Evolutionary conservation across 2,329 filamentous ascomycete species (phyloP), one percentile per base, ranked within the genome.

Genomic region (Daldinia eschscholtzii): DNA sequence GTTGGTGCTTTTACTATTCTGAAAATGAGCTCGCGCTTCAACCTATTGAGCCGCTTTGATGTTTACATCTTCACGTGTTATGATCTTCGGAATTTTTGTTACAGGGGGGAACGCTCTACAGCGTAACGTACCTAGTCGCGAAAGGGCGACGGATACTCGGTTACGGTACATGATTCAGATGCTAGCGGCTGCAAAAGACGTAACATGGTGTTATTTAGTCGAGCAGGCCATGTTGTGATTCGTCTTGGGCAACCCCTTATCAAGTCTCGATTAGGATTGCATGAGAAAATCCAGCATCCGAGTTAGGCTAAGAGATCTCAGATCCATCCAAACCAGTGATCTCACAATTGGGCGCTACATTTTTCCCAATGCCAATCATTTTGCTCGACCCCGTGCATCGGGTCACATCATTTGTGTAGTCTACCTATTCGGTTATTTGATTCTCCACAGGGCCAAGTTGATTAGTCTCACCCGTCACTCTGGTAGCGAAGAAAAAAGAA

Each of bases 391-490:
- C 67, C 55, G 63, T 63, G 67, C 61, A 55, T 64, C 58, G 59
- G 70, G 68, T 72, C 64, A 67, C 65, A 72, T 72, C 68, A 72
- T 52, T 63, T 63, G 61, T 65, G 44, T 63, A 61, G 61, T 64
- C 57, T 71, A 61, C 66, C 57, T 69, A 39, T 70, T 71, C 68
- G 68, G 65, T 64, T 70, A 65, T 68, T 68, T 64, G 42, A 64
- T 67, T 67, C 70, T 68, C 70, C 70, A 71, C 70, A 71, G 70
- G 62, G 59, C 68, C 65, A 68, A 72, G 64, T 68, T 68, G 63
- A 69, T 68, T 72, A 72, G 70, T 68, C 65, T 72, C 68, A 67
- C 70, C 70, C 70, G 68, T 67, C 70, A 63, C 65, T 72, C 37
- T 70, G 70, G 70, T 72, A 72, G 70, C 68, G 70, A 72, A 65